Evolutionary conservation across 2,329 filamentous ascomycete species (phyloP).

Genomic region (Lachnellula arida): DNA sequence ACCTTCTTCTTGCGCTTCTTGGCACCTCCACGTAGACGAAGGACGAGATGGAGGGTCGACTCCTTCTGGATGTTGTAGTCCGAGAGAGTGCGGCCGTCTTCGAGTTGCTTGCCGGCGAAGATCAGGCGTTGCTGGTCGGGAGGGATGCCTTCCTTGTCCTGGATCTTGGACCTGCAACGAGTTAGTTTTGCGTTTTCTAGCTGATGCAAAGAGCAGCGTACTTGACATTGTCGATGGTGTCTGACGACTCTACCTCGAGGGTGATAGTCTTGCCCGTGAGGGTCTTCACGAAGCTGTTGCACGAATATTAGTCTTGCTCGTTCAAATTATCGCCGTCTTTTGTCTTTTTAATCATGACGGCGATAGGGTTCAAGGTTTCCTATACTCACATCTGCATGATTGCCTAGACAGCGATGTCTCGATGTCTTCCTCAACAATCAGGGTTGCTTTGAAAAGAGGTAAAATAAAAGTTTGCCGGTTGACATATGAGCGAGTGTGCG

Average conservation of each 20-base stretch:
- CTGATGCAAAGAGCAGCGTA: no score
- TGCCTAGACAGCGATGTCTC: constrained; percentile 28
- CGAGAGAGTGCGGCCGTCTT: constrained; percentile 96
- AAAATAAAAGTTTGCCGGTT: constrained; percentile 2
- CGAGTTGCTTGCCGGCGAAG: constrained; percentile 99
- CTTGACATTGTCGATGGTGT: constrained; percentile 99
- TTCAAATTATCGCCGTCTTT: no score
- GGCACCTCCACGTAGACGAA: constrained; percentile 94
- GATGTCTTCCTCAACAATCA: constrained; percentile 32
- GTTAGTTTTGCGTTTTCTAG: no score
- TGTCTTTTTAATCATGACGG: no score
- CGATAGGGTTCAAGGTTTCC: constrained; percentile 32
- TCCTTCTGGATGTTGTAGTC: constrained; percentile 99
- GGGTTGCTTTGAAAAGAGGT: not conserved
- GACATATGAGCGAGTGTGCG: not conserved
- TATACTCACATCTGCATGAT: constrained; percentile 59
- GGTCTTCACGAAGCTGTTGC: constrained; percentile 44
- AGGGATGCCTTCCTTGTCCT: constrained; percentile 99
- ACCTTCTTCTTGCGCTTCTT: constrained; percentile 99
- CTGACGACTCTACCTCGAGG: constrained; percentile 99
- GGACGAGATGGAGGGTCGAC: constrained; percentile 95
- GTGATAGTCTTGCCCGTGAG: constrained; percentile 99
- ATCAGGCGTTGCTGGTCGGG: constrained; percentile 99
- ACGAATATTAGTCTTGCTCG: no score
- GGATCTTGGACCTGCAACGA: constrained; percentile 62